Evolutionary conservation across 2,329 filamentous ascomycete genomes (phyloP).

Genomic region (Microcyclospora pomicola): DNA sequence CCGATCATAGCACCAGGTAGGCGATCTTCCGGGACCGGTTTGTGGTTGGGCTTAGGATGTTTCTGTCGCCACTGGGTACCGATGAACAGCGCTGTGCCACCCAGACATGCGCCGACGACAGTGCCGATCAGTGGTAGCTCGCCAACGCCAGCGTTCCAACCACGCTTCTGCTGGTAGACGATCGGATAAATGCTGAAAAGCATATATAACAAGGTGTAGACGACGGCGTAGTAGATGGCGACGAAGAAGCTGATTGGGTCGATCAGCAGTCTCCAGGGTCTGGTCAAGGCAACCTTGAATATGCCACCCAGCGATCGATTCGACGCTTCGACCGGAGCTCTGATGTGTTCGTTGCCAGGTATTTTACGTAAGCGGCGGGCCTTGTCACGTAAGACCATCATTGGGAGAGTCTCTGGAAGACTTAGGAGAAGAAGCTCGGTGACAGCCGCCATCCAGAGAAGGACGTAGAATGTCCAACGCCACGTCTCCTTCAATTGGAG

Average conservation of each 20-base stretch:
- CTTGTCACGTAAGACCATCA: slow-evolving; percentile 34
- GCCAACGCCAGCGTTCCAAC: slow-evolving; percentile 14
- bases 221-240: slow-evolving; percentile 16
- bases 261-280: slow-evolving; percentile 17
- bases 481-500: slow-evolving; percentile 39
- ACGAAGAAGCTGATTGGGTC: slow-evolving; percentile 23
- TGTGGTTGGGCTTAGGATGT: slow-evolving; percentile 8
- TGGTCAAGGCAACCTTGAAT: slow-evolving; percentile 12
- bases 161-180: slow-evolving; percentile 14
- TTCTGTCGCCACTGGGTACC: slow-evolving; percentile 12
- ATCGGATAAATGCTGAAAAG: slow-evolving; percentile 31
- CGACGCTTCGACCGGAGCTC: slow-evolving; percentile 32
- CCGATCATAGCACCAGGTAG: slow-evolving; percentile 32
- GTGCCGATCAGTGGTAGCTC: slow-evolving; percentile 16
- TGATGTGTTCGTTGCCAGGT: slow-evolving; percentile 35
- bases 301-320: slow-evolving; percentile 22
- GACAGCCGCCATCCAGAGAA: slow-evolving; percentile 33
- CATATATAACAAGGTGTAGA: slow-evolving; percentile 21
- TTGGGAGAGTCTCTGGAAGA: slow-evolving; percentile 39
- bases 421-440: slow-evolving; percentile 32
- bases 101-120: slow-evolving; percentile 13
- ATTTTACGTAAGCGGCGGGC: slow-evolving; percentile 36
- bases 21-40: slow-evolving; percentile 28
- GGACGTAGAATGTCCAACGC: slow-evolving; percentile 35
- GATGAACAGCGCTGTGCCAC: slow-evolving; percentile 6